Conservation (phyloP, 2,329 filamentous ascomycete species). For the Intubia oerlemansii region DNA sequence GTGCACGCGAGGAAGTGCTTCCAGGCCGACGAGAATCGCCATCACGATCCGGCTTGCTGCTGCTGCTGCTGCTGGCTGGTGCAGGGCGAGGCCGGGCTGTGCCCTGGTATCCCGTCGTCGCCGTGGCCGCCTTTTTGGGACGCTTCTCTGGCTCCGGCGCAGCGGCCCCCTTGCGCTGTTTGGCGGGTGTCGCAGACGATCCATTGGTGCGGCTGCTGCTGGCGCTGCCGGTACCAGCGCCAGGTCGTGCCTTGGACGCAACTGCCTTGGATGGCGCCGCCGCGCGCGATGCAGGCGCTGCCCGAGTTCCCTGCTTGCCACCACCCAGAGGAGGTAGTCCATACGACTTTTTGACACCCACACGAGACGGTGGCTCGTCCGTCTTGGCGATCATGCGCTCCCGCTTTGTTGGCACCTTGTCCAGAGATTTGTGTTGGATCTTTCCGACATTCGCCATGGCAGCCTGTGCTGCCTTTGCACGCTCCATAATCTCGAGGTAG, state of each 20-base stretch:
- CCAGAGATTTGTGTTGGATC: slow-evolving; percentile 55
- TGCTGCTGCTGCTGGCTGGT: too few species aligned
- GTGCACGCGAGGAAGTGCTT: not conserved
- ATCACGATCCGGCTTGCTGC: too few species aligned
- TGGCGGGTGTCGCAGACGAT: too few species aligned
- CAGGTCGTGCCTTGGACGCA: not conserved
- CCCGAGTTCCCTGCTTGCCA: not conserved
- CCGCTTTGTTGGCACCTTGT: slow-evolving; percentile 36
- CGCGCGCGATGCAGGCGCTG: not conserved
- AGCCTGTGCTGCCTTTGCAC: slow-evolving; percentile 44
- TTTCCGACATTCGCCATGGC: slow-evolving; percentile 41
- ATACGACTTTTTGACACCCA: not conserved
- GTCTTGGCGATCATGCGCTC: slow-evolving; percentile 13
- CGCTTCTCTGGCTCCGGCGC: slow-evolving; percentile 28
- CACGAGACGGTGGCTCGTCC: slow-evolving; percentile 2
- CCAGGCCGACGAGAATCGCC: too few species aligned
- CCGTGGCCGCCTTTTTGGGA: slow-evolving; percentile 35
- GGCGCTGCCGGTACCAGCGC: too few species aligned
- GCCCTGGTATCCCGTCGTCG: slow-evolving; percentile 44
- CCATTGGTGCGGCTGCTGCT: too few species aligned
- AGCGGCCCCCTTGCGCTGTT: not conserved
- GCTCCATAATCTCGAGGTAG: slow-evolving; percentile 52
- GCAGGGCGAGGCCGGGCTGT: slow-evolving; percentile 36
- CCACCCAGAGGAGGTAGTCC: not conserved
- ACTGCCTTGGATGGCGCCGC: not conserved